Conservation (phyloP, 352 stramenopile genomes). For the Pythium oligandrum region DNA sequence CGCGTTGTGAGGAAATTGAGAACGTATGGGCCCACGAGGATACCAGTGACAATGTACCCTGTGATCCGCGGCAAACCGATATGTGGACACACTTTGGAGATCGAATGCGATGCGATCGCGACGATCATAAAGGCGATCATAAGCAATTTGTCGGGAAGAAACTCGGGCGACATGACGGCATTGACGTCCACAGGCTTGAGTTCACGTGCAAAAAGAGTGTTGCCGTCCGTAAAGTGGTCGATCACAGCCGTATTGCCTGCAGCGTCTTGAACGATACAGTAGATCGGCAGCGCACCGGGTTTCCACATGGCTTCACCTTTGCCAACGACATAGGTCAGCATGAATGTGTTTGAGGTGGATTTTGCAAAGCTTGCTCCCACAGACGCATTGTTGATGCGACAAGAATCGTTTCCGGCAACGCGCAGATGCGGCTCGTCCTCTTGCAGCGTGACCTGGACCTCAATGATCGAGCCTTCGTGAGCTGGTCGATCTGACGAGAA, state of each 20-base stretch:
- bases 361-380: constrained; percentile 46
- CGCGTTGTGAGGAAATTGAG: constrained; percentile 40
- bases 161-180: constrained; percentile 42
- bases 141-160: constrained; percentile 44
- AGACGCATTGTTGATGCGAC: constrained; percentile 57
- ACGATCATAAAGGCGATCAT: constrained; percentile 57
- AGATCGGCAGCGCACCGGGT: constrained; percentile 42
- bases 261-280: constrained; percentile 43
- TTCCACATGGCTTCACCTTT: constrained; percentile 52
- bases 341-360: constrained; percentile 35
- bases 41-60: constrained; percentile 60
- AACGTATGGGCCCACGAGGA: constrained; percentile 61
- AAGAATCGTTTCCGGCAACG: constrained; percentile 35
- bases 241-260: constrained; percentile 47
- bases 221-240: constrained; percentile 57
- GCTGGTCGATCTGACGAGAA: constrained; percentile 57
- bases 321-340: constrained; percentile 58
- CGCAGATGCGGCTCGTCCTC: constrained; percentile 35
- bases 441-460: constrained; percentile 44
- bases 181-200: constrained; percentile 53
- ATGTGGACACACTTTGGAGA: constrained; percentile 53
- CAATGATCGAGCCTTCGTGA: constrained; percentile 61
- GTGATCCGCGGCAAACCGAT: constrained; percentile 59
- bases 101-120: constrained; percentile 51
- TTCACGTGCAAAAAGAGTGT: constrained; percentile 57